phyloP scores from a whole-genome alignment of 164 flowering plant species.

The Chloranthus sessilifolius region DNA sequence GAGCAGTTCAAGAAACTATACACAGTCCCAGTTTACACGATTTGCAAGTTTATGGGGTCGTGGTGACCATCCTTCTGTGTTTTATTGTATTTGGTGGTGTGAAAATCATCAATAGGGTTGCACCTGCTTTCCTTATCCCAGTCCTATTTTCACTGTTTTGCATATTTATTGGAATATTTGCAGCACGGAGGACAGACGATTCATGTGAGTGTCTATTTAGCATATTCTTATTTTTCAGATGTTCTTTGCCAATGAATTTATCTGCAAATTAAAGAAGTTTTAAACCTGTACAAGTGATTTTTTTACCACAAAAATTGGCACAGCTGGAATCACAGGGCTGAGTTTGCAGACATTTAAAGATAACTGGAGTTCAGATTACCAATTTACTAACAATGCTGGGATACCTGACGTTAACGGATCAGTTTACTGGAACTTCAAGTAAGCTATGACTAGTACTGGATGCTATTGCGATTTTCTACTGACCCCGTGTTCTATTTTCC shows the following conservation, averaged over 20 bases:
- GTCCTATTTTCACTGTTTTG: conserved; percentile 81
- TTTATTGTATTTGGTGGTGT: conserved; percentile 99
- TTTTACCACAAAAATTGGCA: conserved; percentile 11
- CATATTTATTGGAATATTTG: conserved; percentile 73
- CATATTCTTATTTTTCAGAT: background rate
- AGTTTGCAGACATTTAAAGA: conserved; percentile 65
- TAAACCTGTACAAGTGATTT: no score
- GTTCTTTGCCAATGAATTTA: background rate
- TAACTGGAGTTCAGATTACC: conserved; percentile 86
- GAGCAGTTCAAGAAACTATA: conserved; percentile 35
- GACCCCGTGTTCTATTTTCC: background rate
- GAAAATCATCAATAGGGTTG: conserved; percentile 94
- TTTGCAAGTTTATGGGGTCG: conserved; percentile 90
- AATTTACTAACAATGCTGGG: conserved; percentile 77
- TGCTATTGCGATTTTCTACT: background rate
- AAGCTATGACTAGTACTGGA: no score
- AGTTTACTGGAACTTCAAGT: conserved; percentile 83
- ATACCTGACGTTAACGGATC: conserved; percentile 81
- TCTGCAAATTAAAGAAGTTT: background rate
- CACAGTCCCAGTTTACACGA: conserved; percentile 80
- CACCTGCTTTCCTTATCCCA: conserved; percentile 94
- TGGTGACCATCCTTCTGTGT: conserved; percentile 84
- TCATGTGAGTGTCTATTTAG: conserved; percentile 36
- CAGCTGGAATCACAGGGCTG: conserved; percentile 93
- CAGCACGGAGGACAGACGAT: conserved; percentile 58